Evolutionary conservation across 129 eudicot genomes (phyloP).

Genomic region (Rutidosis leptorrhynchoides): DNA sequence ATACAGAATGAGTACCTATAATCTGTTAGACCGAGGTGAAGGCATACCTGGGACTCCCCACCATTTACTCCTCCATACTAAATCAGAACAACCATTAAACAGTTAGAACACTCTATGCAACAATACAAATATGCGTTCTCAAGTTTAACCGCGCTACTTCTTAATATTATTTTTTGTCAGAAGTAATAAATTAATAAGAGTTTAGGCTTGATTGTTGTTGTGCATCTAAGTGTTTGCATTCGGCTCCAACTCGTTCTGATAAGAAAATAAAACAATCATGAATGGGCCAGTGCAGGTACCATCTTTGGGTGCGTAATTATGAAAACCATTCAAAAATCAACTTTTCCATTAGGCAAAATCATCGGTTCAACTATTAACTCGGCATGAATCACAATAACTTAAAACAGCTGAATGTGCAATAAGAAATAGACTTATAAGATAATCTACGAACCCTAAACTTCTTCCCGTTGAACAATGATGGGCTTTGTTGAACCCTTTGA

Average conservation of each 20-base stretch:
- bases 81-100: conserved; percentile 20
- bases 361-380: not conserved
- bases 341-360: not conserved
- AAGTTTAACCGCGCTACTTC: not conserved
- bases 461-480: conserved; percentile 74
- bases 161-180: conserved; percentile 2
- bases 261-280: not conserved
- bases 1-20: conserved; percentile 69
- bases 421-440: conserved; percentile 3
- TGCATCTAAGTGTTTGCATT: conserved; percentile 5
- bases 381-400: conserved; percentile 10
- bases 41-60: conserved; percentile 38
- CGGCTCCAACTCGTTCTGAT: not conserved
- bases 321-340: not conserved
- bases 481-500: conserved; percentile 48
- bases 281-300: not conserved
- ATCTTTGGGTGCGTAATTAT: not conserved
- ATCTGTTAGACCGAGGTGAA: conserved; percentile 96
- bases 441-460: conserved; percentile 79
- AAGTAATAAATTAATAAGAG: not conserved
- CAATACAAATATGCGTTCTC: conserved; percentile 2
- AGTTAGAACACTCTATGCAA: conserved; percentile 15
- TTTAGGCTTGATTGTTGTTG: conserved; percentile 2
- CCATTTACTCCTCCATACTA: conserved; percentile 75
- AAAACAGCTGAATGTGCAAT: conserved; percentile 7